Base-by-base conservation (phyloP, 192 early-diverging fungal species). In the Dissophora globulifera region DNA sequence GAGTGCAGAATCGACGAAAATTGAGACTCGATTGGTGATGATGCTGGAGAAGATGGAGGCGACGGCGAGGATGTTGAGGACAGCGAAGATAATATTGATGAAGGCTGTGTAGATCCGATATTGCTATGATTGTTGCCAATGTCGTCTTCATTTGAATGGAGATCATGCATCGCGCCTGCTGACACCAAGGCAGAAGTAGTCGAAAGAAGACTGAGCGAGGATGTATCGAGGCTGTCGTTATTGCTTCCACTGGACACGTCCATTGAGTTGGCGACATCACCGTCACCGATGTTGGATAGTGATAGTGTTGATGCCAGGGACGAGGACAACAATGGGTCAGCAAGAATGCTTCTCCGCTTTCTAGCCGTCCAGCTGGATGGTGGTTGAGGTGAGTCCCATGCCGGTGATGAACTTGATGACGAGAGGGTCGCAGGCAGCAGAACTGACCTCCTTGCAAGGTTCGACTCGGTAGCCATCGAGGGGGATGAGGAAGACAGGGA, bases 141-240 rank as follows among this genome's bases (percentile, higher is more conserved):
- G 33, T 22, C 22, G 38, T 50, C 56, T 17, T 55, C 7, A 7
- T 12, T 20, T 2, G 50, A 32, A 19, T n/a, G n/a, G n/a, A n/a
- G n/a, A n/a, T n/a, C n/a, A n/a, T n/a, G n/a, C n/a, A 60, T 53
- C 7, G 51, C 35, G 22, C 59, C 69, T 12, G 20, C 52, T 9
- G 69, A 71, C 17, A 71, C 69, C 31, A 71, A 10, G 3, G 45
- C 59, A 15, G 69, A 71, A 15, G 69, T 71, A 5, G 60, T 54
- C 17, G 59, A 71, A 17, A 71, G 58, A 20, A 71, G 30, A 43
- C 69, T 71, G 32, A 71, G 42, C 33, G 60, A 71, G 17, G 69
- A 58, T 8, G 69, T 71, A 17, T 71, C 69, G 25, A 71, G 19
- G 31, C 26, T 45, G 40, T n/a, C 23, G 32, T n/a, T n/a, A n/a